phyloP scores from a whole-genome alignment of 179 eudicot species.

The Spergularia azorica region DNA sequence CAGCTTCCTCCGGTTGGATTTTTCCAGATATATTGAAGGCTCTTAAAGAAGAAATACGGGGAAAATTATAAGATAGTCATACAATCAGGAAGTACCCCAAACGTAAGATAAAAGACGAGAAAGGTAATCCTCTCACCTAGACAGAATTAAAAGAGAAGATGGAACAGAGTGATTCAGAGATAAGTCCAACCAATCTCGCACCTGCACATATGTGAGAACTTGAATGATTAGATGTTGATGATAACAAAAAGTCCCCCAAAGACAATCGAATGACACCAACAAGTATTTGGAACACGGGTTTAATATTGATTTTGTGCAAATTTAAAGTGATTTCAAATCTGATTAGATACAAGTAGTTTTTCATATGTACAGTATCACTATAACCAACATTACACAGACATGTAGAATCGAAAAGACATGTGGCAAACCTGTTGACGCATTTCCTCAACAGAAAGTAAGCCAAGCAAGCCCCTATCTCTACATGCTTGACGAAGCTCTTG shows the following conservation, averaged over 20 bases:
- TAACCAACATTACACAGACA: conserved; percentile 4
- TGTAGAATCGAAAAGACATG: neutral
- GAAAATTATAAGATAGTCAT: conserved; percentile 5
- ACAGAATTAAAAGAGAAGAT: conserved; percentile 81
- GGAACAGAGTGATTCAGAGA: conserved; percentile 80
- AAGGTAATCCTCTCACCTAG: conserved; percentile 48
- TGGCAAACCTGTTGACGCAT: conserved; percentile 76
- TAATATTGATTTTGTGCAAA: neutral
- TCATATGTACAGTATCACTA: conserved; percentile 2
- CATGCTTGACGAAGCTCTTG: conserved; percentile 88
- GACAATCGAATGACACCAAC: neutral
- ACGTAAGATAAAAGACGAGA: neutral
- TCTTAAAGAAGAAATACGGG: conserved; percentile 37
- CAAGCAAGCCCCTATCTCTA: conserved; percentile 80
- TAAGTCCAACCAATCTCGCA: conserved; percentile 79
- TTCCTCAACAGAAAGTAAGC: conserved; percentile 73
- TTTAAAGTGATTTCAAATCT: neutral
- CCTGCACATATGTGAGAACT: conserved; percentile 41
- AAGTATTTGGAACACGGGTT: neutral
- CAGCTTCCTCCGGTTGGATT: conserved; percentile 74
- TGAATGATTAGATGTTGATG: conserved; percentile 6
- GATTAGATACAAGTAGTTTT: neutral
- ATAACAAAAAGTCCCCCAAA: neutral
- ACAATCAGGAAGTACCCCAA: conserved; percentile 1
- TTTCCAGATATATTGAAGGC: conserved; percentile 75